Evolutionary conservation across 31 red algal species (phyloP).

Genomic region (Bonnemaisonia californica): DNA sequence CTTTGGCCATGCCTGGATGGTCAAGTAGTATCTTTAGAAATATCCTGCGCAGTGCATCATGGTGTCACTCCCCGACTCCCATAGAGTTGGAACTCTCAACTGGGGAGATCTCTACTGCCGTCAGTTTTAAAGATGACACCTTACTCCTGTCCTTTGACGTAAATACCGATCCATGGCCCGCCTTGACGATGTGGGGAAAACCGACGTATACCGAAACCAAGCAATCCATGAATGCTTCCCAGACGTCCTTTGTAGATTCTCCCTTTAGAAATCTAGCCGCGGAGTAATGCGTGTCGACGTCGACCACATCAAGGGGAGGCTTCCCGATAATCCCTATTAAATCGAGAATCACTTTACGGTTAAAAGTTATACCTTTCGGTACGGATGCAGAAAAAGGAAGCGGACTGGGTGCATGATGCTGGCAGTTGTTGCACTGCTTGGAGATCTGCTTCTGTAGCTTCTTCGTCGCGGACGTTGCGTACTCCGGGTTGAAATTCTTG

Average conservation of each 20-base stretch:
- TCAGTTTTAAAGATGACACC: background rate
- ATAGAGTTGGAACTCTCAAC: slow-evolving; percentile 66
- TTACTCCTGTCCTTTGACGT: slow-evolving; percentile 3
- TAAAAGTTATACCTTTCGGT: slow-evolving; percentile 21
- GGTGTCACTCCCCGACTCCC: slow-evolving; percentile 55
- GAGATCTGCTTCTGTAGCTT: no score
- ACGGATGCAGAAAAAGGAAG: slow-evolving; percentile 13
- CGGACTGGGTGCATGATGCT: background rate
- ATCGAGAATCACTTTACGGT: slow-evolving; percentile 27
- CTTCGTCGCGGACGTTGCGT: no score
- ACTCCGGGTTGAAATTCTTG: no score
- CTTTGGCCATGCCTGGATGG: no score
- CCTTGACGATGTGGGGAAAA: slow-evolving; percentile 2
- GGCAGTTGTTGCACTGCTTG: slow-evolving; percentile 5
- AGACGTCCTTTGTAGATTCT: slow-evolving; percentile 20
- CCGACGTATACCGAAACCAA: slow-evolving; percentile 47
- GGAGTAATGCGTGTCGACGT: slow-evolving; percentile 33
- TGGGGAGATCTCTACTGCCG: slow-evolving; percentile 5
- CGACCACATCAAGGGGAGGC: slow-evolving; percentile 37
- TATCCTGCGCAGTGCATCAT: slow-evolving; percentile 27
- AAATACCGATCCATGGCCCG: background rate
- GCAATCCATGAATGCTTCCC: slow-evolving; percentile 21
- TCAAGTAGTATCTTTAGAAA: no score
- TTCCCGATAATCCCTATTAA: slow-evolving; percentile 21
- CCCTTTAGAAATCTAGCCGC: slow-evolving; percentile 5